Evolutionary conservation across 148 eudicot genomes (phyloP).

Genomic region (Agrostemma githago): DNA sequence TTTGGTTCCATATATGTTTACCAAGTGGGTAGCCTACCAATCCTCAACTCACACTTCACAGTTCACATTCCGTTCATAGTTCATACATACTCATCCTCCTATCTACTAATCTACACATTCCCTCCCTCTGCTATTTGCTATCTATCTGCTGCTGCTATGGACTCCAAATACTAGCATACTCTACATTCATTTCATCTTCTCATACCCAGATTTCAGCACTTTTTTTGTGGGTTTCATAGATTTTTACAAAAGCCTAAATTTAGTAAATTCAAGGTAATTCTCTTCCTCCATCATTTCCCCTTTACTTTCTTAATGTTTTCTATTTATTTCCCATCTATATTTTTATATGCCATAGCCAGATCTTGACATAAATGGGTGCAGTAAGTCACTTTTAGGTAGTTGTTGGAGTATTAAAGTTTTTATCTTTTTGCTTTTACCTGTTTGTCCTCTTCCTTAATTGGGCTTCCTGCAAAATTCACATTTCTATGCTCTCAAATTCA

Average conservation of each 20-base stretch:
- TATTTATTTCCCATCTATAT: neutral
- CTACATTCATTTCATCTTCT: too few relatives aligned
- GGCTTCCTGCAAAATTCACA: constrained; percentile 14
- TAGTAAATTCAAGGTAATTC: constrained; percentile 7
- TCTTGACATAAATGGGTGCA: constrained; percentile 8
- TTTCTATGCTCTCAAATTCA: constrained; percentile 10
- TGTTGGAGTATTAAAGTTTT: neutral
- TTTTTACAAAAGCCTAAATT: neutral
- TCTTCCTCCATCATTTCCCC: neutral
- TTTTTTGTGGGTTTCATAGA: too few relatives aligned
- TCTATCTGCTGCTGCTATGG: too few relatives aligned
- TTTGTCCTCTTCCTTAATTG: constrained; percentile 8
- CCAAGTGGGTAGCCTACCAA: too few relatives aligned
- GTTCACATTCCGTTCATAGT: too few relatives aligned
- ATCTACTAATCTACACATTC: too few relatives aligned
- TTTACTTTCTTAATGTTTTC: neutral
- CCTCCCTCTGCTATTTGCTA: too few relatives aligned
- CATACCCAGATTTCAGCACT: too few relatives aligned
- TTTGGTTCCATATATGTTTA: too few relatives aligned
- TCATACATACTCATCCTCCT: too few relatives aligned
- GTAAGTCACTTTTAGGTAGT: neutral
- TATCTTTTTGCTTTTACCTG: neutral
- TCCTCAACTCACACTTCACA: too few relatives aligned
- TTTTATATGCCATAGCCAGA: constrained; percentile 13
- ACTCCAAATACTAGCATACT: too few relatives aligned